A percentile compares a stretch with the other conserved stretches of the same genome.
These are phyloP conservation scores for Rosa lucieae DNA, from an alignment of 306 rosid species.

Conservation along the genomic window DNA sequence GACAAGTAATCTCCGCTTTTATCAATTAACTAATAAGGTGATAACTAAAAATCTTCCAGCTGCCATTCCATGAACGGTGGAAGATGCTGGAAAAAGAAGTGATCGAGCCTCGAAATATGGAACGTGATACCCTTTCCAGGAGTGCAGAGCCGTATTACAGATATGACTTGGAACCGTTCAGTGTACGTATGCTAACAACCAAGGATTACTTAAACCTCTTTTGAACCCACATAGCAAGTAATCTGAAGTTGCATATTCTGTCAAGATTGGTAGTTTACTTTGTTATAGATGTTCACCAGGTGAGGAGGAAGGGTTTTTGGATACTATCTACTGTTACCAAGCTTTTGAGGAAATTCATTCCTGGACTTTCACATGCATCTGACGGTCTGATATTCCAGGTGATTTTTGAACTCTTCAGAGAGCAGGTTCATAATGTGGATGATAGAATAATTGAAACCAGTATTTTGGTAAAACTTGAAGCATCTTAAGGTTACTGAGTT, in stretches of 20 bases:
- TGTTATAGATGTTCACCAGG: constrained; percentile 54
- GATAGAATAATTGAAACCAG: background rate
- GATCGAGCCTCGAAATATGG: constrained; percentile 87
- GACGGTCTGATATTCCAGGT: constrained; percentile 98
- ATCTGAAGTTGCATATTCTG: background rate
- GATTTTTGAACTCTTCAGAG: background rate
- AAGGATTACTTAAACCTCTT: background rate
- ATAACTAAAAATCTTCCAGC: constrained; percentile 47
- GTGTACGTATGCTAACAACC: constrained; percentile 49
- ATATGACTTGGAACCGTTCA: constrained; percentile 92
- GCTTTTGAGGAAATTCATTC: constrained; percentile 81
- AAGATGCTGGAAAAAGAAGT: constrained; percentile 97
- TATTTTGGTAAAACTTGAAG: background rate
- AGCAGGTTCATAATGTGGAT: background rate
- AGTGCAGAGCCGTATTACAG: constrained; percentile 65
- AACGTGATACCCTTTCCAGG: constrained; percentile 56
- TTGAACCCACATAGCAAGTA: background rate
- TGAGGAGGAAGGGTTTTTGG: constrained; percentile 95
- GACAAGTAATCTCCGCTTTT: background rate
- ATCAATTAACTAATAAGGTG: background rate
- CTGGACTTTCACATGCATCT: constrained; percentile 86
- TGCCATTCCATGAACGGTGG: constrained; percentile 94
- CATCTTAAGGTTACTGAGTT: background rate
- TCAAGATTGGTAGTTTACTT: constrained; percentile 8
- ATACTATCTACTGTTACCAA: constrained; percentile 84